Evolutionary conservation across 2,329 filamentous ascomycete species (phyloP).

Genomic region (Botryotinia narcissicola): DNA sequence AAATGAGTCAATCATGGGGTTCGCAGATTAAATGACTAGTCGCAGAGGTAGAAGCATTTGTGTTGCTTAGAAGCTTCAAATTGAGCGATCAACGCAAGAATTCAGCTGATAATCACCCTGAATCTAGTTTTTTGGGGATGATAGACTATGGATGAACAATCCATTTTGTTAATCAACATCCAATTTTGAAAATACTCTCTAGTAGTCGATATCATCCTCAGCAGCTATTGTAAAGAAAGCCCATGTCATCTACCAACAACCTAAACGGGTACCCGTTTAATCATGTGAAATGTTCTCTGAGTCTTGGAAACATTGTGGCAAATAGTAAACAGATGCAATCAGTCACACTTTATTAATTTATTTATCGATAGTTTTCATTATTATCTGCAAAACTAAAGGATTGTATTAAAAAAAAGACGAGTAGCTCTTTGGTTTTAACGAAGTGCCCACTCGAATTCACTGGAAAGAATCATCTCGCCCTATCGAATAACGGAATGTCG

Average conservation of each 20-base stretch:
- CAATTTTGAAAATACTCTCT: too few species aligned
- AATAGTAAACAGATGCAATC: neutral
- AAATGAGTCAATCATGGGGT: too few species aligned
- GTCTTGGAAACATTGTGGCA: neutral
- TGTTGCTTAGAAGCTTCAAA: too few species aligned
- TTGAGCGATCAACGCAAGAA: too few species aligned
- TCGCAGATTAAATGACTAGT: too few species aligned
- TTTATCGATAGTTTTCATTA: neutral
- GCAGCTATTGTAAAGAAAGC: neutral
- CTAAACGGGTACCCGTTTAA: neutral
- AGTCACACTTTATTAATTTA: neutral
- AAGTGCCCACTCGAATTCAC: neutral
- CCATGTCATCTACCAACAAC: neutral
- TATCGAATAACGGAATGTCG: rapidly evolving
- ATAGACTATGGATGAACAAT: too few species aligned
- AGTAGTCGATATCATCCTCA: too few species aligned
- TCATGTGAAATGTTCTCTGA: neutral
- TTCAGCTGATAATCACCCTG: too few species aligned
- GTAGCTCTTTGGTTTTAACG: neutral
- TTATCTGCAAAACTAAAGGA: neutral
- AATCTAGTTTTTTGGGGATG: too few species aligned
- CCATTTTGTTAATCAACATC: too few species aligned
- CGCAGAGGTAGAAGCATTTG: too few species aligned
- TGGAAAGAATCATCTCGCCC: neutral
- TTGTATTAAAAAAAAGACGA: neutral